Percentiles rank a stretch among this genome's conserved stretches.
phyloP scores from a whole-genome alignment of 371 early-diverging fungal genomes.

The Conidiobolus incongruus region DNA sequence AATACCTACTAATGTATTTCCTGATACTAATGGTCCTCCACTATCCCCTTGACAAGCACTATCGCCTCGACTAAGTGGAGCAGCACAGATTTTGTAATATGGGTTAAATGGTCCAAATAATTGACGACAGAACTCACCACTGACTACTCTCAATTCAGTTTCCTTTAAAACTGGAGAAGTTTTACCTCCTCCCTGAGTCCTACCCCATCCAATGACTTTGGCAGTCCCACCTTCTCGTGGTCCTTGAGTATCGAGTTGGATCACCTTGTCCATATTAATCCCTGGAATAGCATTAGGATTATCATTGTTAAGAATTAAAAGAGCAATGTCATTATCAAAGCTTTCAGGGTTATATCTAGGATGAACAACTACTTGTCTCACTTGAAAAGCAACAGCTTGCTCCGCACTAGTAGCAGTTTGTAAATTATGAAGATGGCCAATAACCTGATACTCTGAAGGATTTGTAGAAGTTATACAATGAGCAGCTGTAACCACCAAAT shows the following conservation, averaged over 20 bases:
- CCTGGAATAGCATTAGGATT: too few relatives aligned
- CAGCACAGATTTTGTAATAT: not conserved
- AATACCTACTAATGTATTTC: not conserved
- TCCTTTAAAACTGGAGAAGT: too few relatives aligned
- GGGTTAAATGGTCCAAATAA: not conserved
- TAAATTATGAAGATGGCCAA: too few relatives aligned
- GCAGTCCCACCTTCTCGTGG: not conserved
- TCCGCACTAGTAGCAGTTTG: too few relatives aligned
- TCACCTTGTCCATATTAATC: too few relatives aligned
- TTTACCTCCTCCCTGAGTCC: not conserved
- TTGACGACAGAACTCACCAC: not conserved
- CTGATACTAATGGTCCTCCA: not conserved
- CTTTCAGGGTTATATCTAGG: too few relatives aligned
- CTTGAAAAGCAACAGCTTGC: too few relatives aligned
- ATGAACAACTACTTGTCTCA: too few relatives aligned
- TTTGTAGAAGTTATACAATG: not conserved
- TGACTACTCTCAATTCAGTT: too few relatives aligned
- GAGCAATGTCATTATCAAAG: too few relatives aligned
- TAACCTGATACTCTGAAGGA: too few relatives aligned
- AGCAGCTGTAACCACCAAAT: not conserved
- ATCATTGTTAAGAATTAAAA: too few relatives aligned
- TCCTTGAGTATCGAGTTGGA: not conserved
- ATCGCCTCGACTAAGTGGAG: not conserved
- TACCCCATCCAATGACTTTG: not conserved
- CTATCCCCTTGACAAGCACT: not conserved